phyloP scores from a whole-genome alignment of 805 yeast genomes.

The Kuraishia hungarica region DNA sequence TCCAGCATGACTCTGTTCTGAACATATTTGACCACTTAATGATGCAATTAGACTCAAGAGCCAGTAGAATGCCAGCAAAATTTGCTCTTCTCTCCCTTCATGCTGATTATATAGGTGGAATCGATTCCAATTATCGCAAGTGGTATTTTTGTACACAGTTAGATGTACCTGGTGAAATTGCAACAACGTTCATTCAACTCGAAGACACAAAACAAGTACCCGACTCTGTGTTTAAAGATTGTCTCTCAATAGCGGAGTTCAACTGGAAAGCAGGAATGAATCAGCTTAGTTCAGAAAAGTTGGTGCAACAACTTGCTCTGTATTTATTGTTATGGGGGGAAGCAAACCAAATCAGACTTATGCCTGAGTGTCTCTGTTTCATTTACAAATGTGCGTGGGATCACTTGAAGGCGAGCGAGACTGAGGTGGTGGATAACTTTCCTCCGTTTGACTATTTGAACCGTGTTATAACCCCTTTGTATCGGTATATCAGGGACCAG shows the following conservation, averaged over 20 bases:
- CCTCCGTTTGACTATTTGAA: constrained; percentile 24
- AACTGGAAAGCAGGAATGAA: constrained; percentile 63
- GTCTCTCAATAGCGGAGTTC: constrained; percentile 71
- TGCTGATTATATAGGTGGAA: constrained; percentile 90
- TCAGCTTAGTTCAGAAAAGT: constrained; percentile 40
- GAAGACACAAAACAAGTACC: not conserved
- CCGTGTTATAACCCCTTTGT: constrained; percentile 36
- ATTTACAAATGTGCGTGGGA: constrained; percentile 50
- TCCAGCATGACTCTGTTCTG: constrained; percentile 68
- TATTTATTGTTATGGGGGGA: constrained; percentile 70
- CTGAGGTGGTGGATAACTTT: not conserved
- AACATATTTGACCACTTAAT: constrained; percentile 80
- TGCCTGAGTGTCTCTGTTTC: constrained; percentile 44
- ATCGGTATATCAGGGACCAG: constrained; percentile 59
- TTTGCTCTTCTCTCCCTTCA: constrained; percentile 72
- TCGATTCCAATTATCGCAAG: constrained; percentile 73
- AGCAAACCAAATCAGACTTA: constrained; percentile 53
- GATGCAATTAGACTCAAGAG: constrained; percentile 77
- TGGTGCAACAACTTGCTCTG: constrained; percentile 57
- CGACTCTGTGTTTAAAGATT: constrained; percentile 14
- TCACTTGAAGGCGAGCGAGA: constrained; percentile 20
- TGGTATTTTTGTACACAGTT: constrained; percentile 90
- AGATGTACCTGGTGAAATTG: constrained; percentile 22
- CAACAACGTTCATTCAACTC: not conserved
- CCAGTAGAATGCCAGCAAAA: constrained; percentile 67